Percentiles rank a stretch among this genome's conserved stretches.
These are phyloP conservation scores for Pseudopyricularia javanii DNA, from an alignment of 2,329 filamentous ascomycete genomes.

Conservation along the genomic window DNA sequence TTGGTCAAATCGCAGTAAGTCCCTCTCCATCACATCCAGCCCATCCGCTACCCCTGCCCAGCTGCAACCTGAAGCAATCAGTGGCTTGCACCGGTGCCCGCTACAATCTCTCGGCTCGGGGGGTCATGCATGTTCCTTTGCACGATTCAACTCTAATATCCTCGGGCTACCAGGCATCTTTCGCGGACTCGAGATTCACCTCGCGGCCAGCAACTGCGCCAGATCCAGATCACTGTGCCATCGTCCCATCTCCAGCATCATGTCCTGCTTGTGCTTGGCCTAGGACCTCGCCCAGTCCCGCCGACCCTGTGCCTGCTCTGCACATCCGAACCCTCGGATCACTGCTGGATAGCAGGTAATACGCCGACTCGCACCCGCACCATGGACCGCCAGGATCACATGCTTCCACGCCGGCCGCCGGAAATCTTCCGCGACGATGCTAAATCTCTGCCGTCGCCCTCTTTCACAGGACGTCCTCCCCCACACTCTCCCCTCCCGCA, in stretches of 20 bases:
- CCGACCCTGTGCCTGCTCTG: neutral
- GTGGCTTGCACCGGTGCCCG: conserved; percentile 1
- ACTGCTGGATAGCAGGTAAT: neutral
- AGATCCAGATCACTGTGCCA: neutral
- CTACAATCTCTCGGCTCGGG: neutral
- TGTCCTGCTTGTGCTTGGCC: neutral
- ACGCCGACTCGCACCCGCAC: neutral
- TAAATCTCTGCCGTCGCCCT: conserved; percentile 1
- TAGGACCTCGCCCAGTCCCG: neutral
- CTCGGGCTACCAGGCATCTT: neutral
- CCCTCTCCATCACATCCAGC: too few species aligned
- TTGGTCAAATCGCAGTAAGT: too few species aligned
- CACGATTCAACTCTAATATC: conserved; percentile 1
- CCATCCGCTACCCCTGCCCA: too few species aligned
- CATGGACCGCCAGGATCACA: conserved; percentile 1
- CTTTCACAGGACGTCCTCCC: neutral
- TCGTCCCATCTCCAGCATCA: neutral
- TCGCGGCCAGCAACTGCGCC: neutral
- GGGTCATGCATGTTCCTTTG: neutral
- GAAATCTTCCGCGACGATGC: neutral
- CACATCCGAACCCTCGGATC: neutral
- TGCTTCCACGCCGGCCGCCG: neutral
- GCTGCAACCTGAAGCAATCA: too few species aligned
- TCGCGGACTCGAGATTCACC: neutral
- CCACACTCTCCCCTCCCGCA: neutral